A percentile compares a stretch with the other conserved stretches of the same genome.
These are phyloP conservation scores for Pyrenopolyporus hunteri DNA, from an alignment of 495 filamentous ascomycete species.

Conservation along the genomic window DNA sequence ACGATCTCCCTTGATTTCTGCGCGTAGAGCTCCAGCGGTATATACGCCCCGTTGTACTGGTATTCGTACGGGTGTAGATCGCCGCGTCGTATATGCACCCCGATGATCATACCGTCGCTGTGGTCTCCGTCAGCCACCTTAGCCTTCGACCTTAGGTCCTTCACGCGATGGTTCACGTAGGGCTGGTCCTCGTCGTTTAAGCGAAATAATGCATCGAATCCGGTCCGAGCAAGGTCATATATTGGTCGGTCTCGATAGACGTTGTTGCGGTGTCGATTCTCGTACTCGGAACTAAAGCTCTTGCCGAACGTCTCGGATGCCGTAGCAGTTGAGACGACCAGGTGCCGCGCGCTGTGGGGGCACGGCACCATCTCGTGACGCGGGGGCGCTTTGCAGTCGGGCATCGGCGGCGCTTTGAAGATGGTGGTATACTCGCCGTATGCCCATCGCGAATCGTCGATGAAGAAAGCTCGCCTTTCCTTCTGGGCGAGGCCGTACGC, in stretches of 20 bases:
- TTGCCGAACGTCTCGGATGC: conserved; percentile 61
- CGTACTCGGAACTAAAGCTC: conserved; percentile 57
- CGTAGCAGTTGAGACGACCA: conserved; percentile 71
- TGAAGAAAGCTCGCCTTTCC: conserved; percentile 73
- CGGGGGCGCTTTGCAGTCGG: conserved; percentile 65
- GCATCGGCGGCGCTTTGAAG: conserved; percentile 65
- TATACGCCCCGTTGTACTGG: conserved; percentile 69
- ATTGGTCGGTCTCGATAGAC: conserved; percentile 58
- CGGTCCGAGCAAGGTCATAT: conserved; percentile 64
- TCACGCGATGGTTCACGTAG: conserved; percentile 60
- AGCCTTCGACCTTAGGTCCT: conserved; percentile 53
- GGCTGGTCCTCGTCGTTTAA: conserved; percentile 61
- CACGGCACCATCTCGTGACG: conserved; percentile 70
- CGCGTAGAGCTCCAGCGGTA: conserved; percentile 67
- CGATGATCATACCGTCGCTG: conserved; percentile 58
- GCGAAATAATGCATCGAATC: conserved; percentile 69
- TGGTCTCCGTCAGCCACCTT: conserved; percentile 47
- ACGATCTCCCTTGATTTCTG: conserved; percentile 54
- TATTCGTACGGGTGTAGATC: conserved; percentile 71
- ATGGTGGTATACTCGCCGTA: conserved; percentile 72
- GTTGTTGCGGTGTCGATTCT: conserved; percentile 53
- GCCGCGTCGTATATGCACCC: conserved; percentile 74
- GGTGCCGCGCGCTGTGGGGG: conserved; percentile 69
- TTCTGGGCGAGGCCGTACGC: conserved; percentile 74
- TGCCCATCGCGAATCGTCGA: conserved; percentile 77